phyloP scores from a whole-genome alignment of 2,329 filamentous ascomycete species.

The Diplocarpon mali region DNA sequence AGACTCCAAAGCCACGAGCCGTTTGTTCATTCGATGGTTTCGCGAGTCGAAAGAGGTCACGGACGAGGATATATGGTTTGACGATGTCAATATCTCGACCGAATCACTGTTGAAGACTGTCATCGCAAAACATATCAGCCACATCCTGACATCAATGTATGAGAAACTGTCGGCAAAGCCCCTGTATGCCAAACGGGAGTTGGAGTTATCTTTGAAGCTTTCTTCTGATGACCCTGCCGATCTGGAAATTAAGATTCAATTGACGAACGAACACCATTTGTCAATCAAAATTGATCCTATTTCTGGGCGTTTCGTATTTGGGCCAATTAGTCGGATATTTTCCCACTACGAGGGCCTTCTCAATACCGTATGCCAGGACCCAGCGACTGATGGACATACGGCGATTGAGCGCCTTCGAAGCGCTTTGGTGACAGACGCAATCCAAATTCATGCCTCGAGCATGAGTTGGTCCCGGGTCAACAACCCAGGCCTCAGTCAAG shows the following conservation, averaged over 20 bases:
- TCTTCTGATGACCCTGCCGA: conserved; percentile 53
- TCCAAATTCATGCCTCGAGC: conserved; percentile 48
- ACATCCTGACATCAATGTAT: conserved; percentile 58
- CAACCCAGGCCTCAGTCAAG: conserved; percentile 33
- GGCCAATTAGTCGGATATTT: conserved; percentile 48
- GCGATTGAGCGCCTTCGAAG: conserved; percentile 53
- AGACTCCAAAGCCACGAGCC: conserved; percentile 38
- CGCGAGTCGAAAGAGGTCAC: conserved; percentile 67
- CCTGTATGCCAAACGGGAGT: conserved; percentile 49
- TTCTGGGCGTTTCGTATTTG: conserved; percentile 64
- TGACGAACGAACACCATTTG: conserved; percentile 51
- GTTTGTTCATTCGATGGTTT: conserved; percentile 67
- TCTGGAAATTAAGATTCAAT: conserved; percentile 56
- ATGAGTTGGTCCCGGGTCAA: conserved; percentile 49
- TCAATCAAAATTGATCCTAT: conserved; percentile 62
- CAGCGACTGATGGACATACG: conserved; percentile 43
- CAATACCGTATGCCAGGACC: conserved; percentile 44
- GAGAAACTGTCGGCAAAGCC: conserved; percentile 46
- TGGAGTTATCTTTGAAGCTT: conserved; percentile 45
- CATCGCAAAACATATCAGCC: conserved; percentile 62
- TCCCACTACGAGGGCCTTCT: conserved; percentile 52
- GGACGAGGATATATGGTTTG: conserved; percentile 54
- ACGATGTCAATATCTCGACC: conserved; percentile 57
- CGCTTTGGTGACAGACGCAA: conserved; percentile 47
- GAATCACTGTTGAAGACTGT: conserved; percentile 64